A percentile compares a stretch with the other conserved stretches of the same genome.
Evolutionary conservation across 73 alveolate genomes (phyloP).

Genomic region (Paramecium octaurelia): DNA sequence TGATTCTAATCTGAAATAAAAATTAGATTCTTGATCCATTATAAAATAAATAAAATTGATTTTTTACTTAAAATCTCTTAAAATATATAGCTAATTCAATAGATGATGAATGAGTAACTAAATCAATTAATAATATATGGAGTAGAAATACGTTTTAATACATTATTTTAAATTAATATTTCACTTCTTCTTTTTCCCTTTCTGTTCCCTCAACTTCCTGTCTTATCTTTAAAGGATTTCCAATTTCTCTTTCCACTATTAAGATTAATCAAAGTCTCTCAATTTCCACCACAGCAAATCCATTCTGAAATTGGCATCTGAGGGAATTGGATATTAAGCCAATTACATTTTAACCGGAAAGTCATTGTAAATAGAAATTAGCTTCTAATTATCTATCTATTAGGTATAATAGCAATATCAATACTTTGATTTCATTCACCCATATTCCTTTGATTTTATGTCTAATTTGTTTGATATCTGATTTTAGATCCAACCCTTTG

Average conservation of each 20-base stretch:
- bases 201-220: slow-evolving; percentile 36
- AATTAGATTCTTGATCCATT: background rate
- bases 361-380: background rate
- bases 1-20: background rate
- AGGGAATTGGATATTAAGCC: slow-evolving; percentile 55
- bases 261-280: slow-evolving; percentile 38
- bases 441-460: slow-evolving; percentile 34
- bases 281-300: slow-evolving; percentile 42
- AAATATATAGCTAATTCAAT: background rate
- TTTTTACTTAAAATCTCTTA: background rate
- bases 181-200: background rate
- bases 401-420: background rate
- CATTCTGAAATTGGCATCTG: slow-evolving; percentile 59
- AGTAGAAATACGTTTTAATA: no score
- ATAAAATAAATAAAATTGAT: background rate
- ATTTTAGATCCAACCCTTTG: slow-evolving; percentile 46
- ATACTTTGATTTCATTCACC: background rate
- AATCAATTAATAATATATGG: background rate
- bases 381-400: slow-evolving; percentile 15
- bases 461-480: background rate
- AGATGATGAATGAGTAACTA: no score
- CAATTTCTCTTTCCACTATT: slow-evolving; percentile 8
- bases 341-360: slow-evolving; percentile 51
- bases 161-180: background rate
- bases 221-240: slow-evolving; percentile 40